Evolutionary conservation across 2,329 filamentous ascomycete genomes (phyloP).

Genomic region (Amesomyces nigricolor): DNA sequence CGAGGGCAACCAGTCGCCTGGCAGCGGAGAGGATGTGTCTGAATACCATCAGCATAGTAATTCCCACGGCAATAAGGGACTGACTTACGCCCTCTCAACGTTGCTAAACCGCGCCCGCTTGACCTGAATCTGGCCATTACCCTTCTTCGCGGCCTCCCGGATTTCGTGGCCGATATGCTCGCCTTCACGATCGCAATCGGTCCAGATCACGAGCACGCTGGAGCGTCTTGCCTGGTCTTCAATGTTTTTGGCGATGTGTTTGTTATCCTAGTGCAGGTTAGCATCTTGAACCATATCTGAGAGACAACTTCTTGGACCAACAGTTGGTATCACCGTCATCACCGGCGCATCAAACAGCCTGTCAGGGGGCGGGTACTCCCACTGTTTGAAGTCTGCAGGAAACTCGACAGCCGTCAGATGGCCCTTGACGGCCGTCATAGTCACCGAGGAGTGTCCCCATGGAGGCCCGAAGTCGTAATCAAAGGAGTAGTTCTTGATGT

Average conservation of each 20-base stretch:
- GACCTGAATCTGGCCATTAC: constrained; percentile 68
- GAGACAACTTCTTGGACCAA: constrained; percentile 33
- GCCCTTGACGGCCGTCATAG: constrained; percentile 89
- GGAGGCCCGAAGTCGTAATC: constrained; percentile 75
- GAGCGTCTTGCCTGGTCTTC: constrained; percentile 66
- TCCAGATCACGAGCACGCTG: constrained; percentile 90
- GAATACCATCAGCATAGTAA: neutral
- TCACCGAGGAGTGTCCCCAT: constrained; percentile 79
- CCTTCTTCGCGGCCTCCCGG: constrained; percentile 68
- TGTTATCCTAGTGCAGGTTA: constrained; percentile 57
- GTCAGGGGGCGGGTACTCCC: constrained; percentile 74
- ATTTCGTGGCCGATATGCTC: constrained; percentile 95
- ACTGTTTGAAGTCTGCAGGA: constrained; percentile 64
- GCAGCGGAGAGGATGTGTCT: constrained; percentile 86
- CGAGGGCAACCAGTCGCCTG: constrained; percentile 66
- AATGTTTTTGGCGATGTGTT: constrained; percentile 78
- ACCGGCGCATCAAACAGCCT: constrained; percentile 78
- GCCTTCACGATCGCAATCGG: constrained; percentile 95
- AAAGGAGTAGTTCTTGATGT: constrained; percentile 92
- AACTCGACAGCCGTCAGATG: constrained; percentile 84
- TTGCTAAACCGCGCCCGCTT: constrained; percentile 93
- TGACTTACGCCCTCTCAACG: constrained; percentile 74
- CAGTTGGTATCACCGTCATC: constrained; percentile 59
- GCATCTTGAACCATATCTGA: neutral
- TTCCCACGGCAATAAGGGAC: neutral